Evolutionary conservation across 306 rosid genomes (phyloP).

Genomic region (Biancaea sappan): DNA sequence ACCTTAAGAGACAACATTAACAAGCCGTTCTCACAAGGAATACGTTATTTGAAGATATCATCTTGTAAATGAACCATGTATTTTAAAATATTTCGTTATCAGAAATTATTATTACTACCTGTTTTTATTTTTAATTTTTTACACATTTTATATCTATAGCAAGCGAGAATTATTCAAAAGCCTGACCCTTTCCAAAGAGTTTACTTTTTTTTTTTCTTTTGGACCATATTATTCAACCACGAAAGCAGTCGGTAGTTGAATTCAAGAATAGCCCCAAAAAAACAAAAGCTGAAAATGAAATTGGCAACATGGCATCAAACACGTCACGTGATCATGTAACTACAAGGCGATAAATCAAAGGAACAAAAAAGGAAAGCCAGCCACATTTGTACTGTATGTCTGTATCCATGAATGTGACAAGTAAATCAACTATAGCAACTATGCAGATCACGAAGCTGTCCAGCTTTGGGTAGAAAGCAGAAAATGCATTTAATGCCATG

Average conservation of each 20-base stretch:
- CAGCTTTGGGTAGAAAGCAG: neutral
- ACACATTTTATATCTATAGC: too few relatives aligned
- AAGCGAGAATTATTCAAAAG: too few relatives aligned
- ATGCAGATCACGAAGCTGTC: neutral
- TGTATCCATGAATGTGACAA: neutral
- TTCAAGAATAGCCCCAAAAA: neutral
- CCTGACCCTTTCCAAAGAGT: too few relatives aligned
- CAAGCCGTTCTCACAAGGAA: too few relatives aligned
- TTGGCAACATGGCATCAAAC: neutral
- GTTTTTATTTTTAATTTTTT: too few relatives aligned
- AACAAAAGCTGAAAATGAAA: neutral
- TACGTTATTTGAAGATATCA: too few relatives aligned
- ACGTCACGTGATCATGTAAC: neutral
- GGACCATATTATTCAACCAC: too few relatives aligned
- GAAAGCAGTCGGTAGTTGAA: neutral
- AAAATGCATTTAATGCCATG: conserved; percentile 2
- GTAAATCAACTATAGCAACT: neutral
- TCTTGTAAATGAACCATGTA: too few relatives aligned
- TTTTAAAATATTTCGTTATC: too few relatives aligned
- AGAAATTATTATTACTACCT: too few relatives aligned
- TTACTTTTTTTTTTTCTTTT: too few relatives aligned
- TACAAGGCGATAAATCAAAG: neutral
- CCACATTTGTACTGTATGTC: neutral
- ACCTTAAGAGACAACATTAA: too few relatives aligned
- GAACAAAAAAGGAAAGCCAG: neutral